Evolutionary conservation across 768 basidiomycete genomes (phyloP).

Genomic region (Russula sp.): DNA sequence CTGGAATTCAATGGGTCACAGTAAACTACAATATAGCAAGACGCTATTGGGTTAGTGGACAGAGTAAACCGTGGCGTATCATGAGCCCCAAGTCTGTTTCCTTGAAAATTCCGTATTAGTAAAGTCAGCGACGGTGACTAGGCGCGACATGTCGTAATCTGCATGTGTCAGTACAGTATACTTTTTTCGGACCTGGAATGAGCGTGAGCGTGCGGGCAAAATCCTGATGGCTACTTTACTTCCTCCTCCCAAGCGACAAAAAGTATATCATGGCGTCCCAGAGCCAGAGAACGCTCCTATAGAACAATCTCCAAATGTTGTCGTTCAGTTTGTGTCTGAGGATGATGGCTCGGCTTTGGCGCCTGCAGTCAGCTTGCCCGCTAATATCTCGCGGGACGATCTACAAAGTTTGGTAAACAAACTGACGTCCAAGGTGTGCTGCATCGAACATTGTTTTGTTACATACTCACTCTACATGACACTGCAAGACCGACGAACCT

Average conservation of each 20-base stretch:
- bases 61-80: no score
- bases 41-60: background rate
- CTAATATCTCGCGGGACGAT: conserved; percentile 77
- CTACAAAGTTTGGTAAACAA: conserved; percentile 89
- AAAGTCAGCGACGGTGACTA: no score
- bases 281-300: conserved; percentile 51
- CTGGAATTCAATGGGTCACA: conserved; percentile 2
- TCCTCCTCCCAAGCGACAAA: conserved; percentile 85
- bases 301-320: conserved; percentile 54
- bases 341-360: conserved; percentile 78
- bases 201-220: background rate
- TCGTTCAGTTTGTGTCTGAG: conserved; percentile 91
- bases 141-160: background rate
- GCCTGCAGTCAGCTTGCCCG: conserved; percentile 84
- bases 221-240: conserved; percentile 70
- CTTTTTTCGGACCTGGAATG: background rate
- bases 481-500: conserved; percentile 71
- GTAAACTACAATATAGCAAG: background rate
- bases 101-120: no score
- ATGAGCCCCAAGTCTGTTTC: background rate
- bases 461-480: conserved; percentile 19
- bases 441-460: background rate
- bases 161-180: background rate
- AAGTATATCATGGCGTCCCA: conserved; percentile 70
- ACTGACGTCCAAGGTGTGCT: conserved; percentile 54